Conservation (phyloP, 2,329 filamentous ascomycete species). For the Atkinsonella texensis region DNA sequence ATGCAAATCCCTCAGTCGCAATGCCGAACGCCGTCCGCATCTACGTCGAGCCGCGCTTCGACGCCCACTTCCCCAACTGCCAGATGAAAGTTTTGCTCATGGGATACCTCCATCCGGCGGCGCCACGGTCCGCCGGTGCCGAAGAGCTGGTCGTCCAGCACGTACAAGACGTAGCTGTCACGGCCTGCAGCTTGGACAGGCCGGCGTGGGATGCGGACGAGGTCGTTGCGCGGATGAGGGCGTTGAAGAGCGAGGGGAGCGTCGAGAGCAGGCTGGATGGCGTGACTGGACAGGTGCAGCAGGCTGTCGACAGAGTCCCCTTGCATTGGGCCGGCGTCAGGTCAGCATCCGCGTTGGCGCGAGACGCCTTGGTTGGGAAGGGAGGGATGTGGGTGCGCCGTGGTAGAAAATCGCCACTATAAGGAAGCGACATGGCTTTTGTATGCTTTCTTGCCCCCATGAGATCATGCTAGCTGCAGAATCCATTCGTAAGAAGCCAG, state of each 20-base stretch:
- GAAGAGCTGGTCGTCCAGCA: conserved; percentile 20
- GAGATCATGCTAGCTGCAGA: no score
- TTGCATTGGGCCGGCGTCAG: conserved; percentile 47
- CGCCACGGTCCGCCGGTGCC: conserved; percentile 7
- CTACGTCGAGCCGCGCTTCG: conserved; percentile 42
- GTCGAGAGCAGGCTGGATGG: conserved; percentile 34
- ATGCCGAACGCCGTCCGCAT: conserved; percentile 38
- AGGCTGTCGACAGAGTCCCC: conserved; percentile 44
- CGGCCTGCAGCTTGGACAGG: conserved; percentile 34
- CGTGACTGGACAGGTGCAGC: conserved; percentile 37
- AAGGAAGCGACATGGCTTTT: no score
- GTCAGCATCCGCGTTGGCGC: conserved; percentile 30
- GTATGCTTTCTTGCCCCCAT: no score
- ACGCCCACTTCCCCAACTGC: conserved; percentile 25
- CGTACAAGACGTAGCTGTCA: conserved; percentile 28
- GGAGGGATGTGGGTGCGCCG: conserved; percentile 35
- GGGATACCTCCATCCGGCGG: conserved; percentile 39
- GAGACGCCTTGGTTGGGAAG: conserved; percentile 36
- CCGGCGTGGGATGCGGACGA: conserved; percentile 31
- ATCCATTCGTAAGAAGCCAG: no score
- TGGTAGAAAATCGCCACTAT: background rate
- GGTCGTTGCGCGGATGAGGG: conserved; percentile 25
- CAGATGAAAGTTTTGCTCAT: conserved; percentile 44
- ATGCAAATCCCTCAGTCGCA: conserved; percentile 32
- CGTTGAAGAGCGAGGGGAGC: conserved; percentile 28